A percentile compares a stretch with the other conserved stretches of the same genome.
These are phyloP conservation scores for Colletotrichum cuscutae DNA, from an alignment of 2,329 filamentous ascomycete genomes.

Conservation along the genomic window DNA sequence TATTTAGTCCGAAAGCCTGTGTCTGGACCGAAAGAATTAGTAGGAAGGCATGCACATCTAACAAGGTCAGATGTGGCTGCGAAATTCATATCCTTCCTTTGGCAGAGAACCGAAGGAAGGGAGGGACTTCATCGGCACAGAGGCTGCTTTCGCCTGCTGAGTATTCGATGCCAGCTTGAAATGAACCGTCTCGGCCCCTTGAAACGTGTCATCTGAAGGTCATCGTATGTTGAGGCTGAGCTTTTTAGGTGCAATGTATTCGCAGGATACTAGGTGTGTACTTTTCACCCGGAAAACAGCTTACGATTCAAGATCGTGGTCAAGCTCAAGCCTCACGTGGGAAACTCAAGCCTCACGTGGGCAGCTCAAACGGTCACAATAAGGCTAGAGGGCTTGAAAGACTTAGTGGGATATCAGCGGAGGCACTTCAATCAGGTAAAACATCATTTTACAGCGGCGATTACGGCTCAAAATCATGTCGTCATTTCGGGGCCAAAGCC, in stretches of 20 bases:
- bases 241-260: too few relatives aligned
- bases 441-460: background rate
- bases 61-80: too few relatives aligned
- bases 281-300: background rate
- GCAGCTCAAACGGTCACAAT: background rate
- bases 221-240: too few relatives aligned
- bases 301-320: background rate
- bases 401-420: background rate
- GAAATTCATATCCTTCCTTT: too few relatives aligned
- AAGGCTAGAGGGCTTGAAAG: background rate
- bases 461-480: conserved; percentile 23
- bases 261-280: too few relatives aligned
- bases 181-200: background rate
- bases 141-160: too few relatives aligned
- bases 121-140: too few relatives aligned
- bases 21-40: too few relatives aligned
- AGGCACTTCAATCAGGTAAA: background rate
- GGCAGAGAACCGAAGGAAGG: too few relatives aligned
- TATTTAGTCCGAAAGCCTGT: too few relatives aligned
- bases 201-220: background rate
- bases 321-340: background rate
- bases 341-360: background rate
- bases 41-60: too few relatives aligned
- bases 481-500: conserved; percentile 28
- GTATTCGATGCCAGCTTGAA: background rate